These are phyloP conservation scores for Beta macrorhiza DNA, from an alignment of 179 eudicot species.

Conservation along the genomic window DNA sequence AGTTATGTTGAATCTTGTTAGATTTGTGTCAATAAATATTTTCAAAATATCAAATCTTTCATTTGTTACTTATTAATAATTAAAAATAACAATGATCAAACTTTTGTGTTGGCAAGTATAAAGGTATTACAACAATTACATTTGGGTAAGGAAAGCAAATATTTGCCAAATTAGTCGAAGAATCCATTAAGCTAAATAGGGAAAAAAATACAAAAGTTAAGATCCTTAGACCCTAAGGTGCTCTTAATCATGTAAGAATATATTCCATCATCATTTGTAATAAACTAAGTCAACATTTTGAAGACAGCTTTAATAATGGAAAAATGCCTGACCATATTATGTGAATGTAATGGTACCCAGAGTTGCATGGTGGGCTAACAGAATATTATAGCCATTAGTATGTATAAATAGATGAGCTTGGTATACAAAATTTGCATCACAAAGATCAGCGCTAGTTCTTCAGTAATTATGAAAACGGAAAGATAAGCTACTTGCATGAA, in stretches of 20 bases:
- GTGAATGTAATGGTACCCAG: too few species aligned
- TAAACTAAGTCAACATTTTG: not conserved
- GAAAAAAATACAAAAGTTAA: not conserved
- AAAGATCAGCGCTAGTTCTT: not conserved
- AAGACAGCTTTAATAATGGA: not conserved
- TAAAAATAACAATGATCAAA: too few species aligned
- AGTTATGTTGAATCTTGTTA: too few species aligned
- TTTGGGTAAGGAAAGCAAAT: not conserved
- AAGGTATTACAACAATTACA: too few species aligned
- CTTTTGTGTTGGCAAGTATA: too few species aligned
- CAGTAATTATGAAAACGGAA: not conserved
- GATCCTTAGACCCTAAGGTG: not conserved
- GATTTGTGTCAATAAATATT: too few species aligned
- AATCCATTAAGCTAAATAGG: not conserved
- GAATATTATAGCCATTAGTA: not conserved
- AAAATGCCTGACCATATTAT: not conserved
- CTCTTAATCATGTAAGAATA: not conserved
- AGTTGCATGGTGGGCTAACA: not conserved
- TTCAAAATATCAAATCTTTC: too few species aligned
- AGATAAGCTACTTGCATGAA: slow-evolving; percentile 39
- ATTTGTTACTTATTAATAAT: too few species aligned
- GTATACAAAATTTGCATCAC: not conserved
- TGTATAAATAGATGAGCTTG: not conserved
- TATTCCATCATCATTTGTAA: not conserved
- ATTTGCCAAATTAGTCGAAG: not conserved